Evolutionary conservation across 345 rosid species (phyloP), one percentile per base, ranked within the genome.

Genomic region (Linum tenue): DNA sequence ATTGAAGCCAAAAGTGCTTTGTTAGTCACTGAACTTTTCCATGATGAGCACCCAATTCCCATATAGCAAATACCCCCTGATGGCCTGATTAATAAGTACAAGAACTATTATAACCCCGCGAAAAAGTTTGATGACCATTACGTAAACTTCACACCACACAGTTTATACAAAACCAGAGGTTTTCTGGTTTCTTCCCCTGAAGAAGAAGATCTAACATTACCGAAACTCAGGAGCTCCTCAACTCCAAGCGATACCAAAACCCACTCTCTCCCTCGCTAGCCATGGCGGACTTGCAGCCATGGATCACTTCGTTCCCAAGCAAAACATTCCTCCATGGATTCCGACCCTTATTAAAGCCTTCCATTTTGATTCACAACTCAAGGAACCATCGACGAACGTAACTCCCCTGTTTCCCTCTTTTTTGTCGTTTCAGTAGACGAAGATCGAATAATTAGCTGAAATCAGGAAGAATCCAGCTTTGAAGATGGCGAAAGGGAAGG

Each of bases 401-500:
- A 43, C 50, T 43, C 31, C 31, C 31, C 50, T 43, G 50, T 43
- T 43, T 43, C 10, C 50, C 50, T 5, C 10, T 4, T 43, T 4
- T 43, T 43, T 43, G 1, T 43, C 10, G 50, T 43, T 43, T 43
- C 50, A 7, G 6, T 11, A 5, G 50, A 1, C 10, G 50, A 5
- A 5, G 50, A 5, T 43, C 10, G 50, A 5, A 5, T 22, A 22
- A 22, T 43, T 4, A 43, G 50, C 10, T 43, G 50, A 43, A 43
- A 41, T 41, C 44, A 41, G 44, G 44, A 41, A 4, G 44, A 41
- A 41, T 8, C 44, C 9, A 41, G 5, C 44, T 22, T 22, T 9
- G 53, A 42, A 58, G n/a, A 82, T 77, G 84, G 63, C 65, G 9
- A 75, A 68, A 66, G 66, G 65, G 73, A 39, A 58, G 64, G 56